These are phyloP conservation scores for Paspalum vaginatum DNA, from an alignment of 176 grass and related monocot genomes.

Conservation along the genomic window DNA sequence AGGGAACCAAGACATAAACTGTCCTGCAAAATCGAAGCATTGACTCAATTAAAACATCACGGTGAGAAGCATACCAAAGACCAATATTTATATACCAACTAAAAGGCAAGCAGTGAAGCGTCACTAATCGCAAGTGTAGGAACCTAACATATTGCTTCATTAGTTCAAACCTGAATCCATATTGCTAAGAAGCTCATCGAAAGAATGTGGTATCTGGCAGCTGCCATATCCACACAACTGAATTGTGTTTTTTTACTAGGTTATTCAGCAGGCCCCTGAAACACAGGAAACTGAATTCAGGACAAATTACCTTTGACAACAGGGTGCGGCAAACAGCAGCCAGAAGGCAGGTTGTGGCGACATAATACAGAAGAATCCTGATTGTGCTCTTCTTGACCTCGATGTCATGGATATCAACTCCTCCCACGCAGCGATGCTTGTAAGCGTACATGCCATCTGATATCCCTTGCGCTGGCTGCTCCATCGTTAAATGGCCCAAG, in stretches of 20 bases:
- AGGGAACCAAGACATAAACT: constrained; percentile 51
- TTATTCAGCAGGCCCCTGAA: neutral
- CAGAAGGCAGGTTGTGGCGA: constrained; percentile 40
- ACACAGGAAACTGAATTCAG: neutral
- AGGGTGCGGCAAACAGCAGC: constrained; percentile 38
- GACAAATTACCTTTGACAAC: constrained; percentile 51
- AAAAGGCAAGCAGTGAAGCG: neutral
- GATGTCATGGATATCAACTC: constrained; percentile 67
- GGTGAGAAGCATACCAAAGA: too few relatives aligned
- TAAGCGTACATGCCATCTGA: constrained; percentile 45
- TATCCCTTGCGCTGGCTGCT: neutral
- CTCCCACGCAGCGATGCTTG: constrained; percentile 25
- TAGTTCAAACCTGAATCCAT: neutral
- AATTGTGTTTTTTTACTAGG: neutral
- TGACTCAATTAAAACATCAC: neutral
- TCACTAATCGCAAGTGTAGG: neutral
- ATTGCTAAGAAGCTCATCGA: neutral
- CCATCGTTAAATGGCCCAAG: constrained; percentile 22
- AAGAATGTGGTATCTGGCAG: neutral
- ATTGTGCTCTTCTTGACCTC: constrained; percentile 48
- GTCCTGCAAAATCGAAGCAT: constrained; percentile 54
- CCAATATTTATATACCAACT: neutral
- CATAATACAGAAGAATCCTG: constrained; percentile 47
- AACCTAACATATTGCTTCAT: neutral
- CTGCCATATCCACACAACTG: neutral